Evolutionary conservation across 2,329 filamentous ascomycete genomes (phyloP), one percentile per base, ranked within the genome.

Genomic region (Knufia fluminis): DNA sequence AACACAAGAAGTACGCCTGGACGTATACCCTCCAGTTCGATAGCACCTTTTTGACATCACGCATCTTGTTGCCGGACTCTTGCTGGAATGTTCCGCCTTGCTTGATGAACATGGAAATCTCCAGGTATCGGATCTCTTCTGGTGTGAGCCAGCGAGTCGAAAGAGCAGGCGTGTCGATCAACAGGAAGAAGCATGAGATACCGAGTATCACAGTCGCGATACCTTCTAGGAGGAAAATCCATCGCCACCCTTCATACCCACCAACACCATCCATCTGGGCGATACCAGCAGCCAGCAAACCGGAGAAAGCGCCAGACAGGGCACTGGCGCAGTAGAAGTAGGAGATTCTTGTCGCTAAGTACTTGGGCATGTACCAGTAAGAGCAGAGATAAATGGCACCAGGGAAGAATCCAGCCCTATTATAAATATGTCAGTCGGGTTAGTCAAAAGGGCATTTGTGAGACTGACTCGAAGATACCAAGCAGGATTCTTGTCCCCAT

Each of bases 221-320:
- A 17, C 46, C 46, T 48, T 48, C 46, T 4, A 48, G 10, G 20
- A 48, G 39, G 33, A 48, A 49, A 14, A 48, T 48, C 46, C 46
- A 48, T 12, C 46, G 3, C 71, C 71, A 74, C 32, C 69, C 71
- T 9, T 62, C 64, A 40, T 66, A 67, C 7, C 68, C 67, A 4
- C 66, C 68, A 8, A 72, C 62, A 1, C 73, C 73, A 42, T 73
- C 68, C 69, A 77, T 73, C 60, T 71, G 68, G 60, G 67, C 67
- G 31, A 77, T 74, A 2, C 60, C 72, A 51, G 65, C 74, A 2
- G 75, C 74, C 0, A 77, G 60, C 17, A 77, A 59, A 0, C 75
- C 74, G 2, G 68, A 70, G 47, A 77, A 75, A 1, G 72, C 73
- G n/a, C 74, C 72, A 1, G 74, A 72, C 24, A 75, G 57, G 35